Evolutionary conservation across 2,329 filamentous ascomycete genomes (phyloP).

Genomic region (Knufia fluminis): DNA sequence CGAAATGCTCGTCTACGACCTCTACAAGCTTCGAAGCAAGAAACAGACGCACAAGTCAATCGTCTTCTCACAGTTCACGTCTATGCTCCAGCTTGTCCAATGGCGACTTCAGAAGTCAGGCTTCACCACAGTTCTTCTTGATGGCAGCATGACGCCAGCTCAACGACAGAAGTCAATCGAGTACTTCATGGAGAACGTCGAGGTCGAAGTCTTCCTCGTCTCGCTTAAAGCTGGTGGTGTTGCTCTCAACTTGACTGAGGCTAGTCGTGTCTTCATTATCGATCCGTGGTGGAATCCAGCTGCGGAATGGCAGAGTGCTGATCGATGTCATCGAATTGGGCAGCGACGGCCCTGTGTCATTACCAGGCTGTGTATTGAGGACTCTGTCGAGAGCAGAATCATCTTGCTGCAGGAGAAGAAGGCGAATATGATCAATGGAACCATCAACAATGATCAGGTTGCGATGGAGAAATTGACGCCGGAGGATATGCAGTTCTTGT

Average conservation of each 20-base stretch:
- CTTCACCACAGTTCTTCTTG: conserved; percentile 96
- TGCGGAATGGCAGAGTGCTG: conserved; percentile 97
- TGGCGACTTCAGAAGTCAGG: conserved; percentile 95
- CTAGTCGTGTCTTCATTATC: conserved; percentile 88
- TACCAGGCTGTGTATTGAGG: conserved; percentile 89
- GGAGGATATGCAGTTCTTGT: conserved; percentile 92
- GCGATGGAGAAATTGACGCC: conserved; percentile 86
- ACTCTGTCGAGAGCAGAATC: conserved; percentile 93
- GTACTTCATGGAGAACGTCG: conserved; percentile 89
- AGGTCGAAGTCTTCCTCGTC: conserved; percentile 92
- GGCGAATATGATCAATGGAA: conserved; percentile 93
- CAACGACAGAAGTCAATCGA: conserved; percentile 91
- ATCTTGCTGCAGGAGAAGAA: conserved; percentile 97
- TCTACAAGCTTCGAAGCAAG: conserved; percentile 83
- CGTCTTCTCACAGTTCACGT: conserved; percentile 94
- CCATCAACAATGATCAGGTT: conserved; percentile 84
- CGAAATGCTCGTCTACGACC: conserved; percentile 86
- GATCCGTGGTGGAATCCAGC: conserved; percentile 99
- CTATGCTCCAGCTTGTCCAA: conserved; percentile 93
- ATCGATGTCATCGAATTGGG: conserved; percentile 88
- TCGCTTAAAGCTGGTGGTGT: conserved; percentile 95
- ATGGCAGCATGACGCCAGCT: conserved; percentile 91
- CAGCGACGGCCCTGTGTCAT: conserved; percentile 91
- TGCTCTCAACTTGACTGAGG: conserved; percentile 88
- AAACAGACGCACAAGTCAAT: conserved; percentile 94